These are phyloP conservation scores for Volvox carteri DNA, from an alignment of 163 green algal genomes.

Conservation along the genomic window DNA sequence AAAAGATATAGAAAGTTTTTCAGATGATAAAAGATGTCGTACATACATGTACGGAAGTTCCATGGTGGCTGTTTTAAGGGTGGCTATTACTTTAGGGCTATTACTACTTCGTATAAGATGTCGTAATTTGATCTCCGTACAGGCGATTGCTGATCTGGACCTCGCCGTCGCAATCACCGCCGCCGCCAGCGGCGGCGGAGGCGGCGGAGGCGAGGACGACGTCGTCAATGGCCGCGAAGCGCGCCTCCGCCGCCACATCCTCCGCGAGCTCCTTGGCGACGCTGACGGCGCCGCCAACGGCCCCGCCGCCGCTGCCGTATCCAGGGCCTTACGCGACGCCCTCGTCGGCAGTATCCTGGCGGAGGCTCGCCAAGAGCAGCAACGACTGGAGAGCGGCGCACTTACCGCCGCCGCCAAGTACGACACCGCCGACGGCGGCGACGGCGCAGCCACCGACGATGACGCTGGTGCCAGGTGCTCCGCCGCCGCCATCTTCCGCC, in stretches of 20 bases:
- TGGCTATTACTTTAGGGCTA: no score
- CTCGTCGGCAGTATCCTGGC: not conserved
- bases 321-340: slow-evolving; percentile 9
- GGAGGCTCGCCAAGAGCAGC: not conserved
- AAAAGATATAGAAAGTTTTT: no score
- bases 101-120: no score
- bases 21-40: no score
- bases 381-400: not conserved
- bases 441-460: not conserved
- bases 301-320: not conserved
- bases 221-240: not conserved
- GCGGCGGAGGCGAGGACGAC: not conserved
- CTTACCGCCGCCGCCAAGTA: not conserved
- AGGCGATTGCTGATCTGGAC: slow-evolving; percentile 22
- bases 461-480: not conserved
- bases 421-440: not conserved
- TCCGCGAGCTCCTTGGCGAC: not conserved
- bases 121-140: no score
- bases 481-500: slow-evolving; percentile 1
- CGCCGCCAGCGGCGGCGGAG: no score
- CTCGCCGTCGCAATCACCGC: not conserved
- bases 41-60: no score
- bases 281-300: not conserved
- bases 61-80: no score
- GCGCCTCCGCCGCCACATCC: not conserved